Percentiles rank a stretch among this genome's conserved stretches.
Evolutionary conservation across 148 eudicot species (phyloP).

Genomic region (Pouteria glomerata): DNA sequence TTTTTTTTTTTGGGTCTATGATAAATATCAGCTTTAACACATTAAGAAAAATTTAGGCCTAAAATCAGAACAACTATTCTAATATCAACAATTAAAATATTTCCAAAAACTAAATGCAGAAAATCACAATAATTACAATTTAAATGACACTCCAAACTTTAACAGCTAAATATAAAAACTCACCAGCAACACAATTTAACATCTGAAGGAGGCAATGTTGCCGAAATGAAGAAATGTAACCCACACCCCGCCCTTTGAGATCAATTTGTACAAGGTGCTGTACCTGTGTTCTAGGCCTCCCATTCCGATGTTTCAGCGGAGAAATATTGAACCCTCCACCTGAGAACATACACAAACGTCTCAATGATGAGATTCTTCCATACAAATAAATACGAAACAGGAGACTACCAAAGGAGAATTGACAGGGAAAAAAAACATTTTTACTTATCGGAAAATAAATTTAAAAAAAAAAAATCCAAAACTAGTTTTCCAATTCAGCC

Average conservation of each 20-base stretch:
- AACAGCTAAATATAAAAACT: constrained; percentile 14
- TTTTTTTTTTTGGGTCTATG: too few species aligned
- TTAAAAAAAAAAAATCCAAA: too few species aligned
- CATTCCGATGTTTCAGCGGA: constrained; percentile 81
- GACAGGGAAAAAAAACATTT: background rate
- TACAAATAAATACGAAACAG: background rate
- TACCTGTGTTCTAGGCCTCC: constrained; percentile 90
- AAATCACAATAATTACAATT: background rate
- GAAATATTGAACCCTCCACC: constrained; percentile 98
- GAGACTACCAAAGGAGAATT: background rate
- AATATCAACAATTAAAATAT: too few species aligned
- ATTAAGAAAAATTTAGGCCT: background rate
- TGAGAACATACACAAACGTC: constrained; percentile 35
- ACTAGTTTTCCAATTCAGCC: background rate
- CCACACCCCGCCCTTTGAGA: constrained; percentile 97
- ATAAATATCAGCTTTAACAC: too few species aligned
- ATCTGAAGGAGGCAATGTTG: constrained; percentile 95
- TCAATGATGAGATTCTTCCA: background rate
- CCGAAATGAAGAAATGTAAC: constrained; percentile 83
- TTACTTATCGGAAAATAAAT: too few species aligned
- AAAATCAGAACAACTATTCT: too few species aligned
- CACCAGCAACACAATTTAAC: constrained; percentile 96
- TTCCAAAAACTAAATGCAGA: background rate
- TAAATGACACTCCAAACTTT: background rate
- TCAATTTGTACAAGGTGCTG: constrained; percentile 99